Conservation (phyloP, 306 rosid species). For the Pterocarpus macrocarpus region DNA sequence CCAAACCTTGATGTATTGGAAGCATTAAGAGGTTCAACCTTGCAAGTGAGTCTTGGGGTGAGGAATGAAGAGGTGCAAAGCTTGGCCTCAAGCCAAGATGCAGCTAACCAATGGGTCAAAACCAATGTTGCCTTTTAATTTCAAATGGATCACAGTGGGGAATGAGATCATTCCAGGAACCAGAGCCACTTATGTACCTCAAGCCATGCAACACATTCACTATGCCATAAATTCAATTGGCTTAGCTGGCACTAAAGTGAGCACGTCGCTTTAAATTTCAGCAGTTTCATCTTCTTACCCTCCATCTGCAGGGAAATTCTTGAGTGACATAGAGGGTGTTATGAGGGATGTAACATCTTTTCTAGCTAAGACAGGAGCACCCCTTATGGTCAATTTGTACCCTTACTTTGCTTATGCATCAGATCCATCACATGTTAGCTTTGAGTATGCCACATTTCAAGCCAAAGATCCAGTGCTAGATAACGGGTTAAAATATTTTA, state of each 20-base stretch:
- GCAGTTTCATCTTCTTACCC: constrained; percentile 22
- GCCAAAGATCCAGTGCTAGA: constrained; percentile 1
- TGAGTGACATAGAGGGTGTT: background rate
- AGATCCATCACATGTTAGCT: background rate
- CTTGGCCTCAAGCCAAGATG: constrained; percentile 14
- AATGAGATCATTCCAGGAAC: constrained; percentile 43
- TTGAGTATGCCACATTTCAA: constrained; percentile 40
- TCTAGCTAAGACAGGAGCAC: constrained; percentile 10
- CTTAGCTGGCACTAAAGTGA: constrained; percentile 24
- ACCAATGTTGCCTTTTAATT: constrained; percentile 39
- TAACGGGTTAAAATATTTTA: constrained; percentile 1
- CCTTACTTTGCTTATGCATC: constrained; percentile 34
- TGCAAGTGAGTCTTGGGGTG: constrained; percentile 40
- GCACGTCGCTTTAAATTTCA: constrained; percentile 1
- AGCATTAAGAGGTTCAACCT: constrained; percentile 35
- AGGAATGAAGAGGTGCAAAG: constrained; percentile 12
- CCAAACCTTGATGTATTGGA: constrained; percentile 39
- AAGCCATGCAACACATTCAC: constrained; percentile 29
- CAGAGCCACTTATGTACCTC: background rate
- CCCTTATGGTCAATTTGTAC: constrained; percentile 41
- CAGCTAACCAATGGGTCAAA: constrained; percentile 44
- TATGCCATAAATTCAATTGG: constrained; percentile 35
- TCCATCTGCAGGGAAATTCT: constrained; percentile 42
- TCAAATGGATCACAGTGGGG: constrained; percentile 25
- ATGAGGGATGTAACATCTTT: constrained; percentile 16